Evolutionary conservation across 1,139 yeast species (phyloP).

Genomic region (Scheffersomyces insectosa): DNA sequence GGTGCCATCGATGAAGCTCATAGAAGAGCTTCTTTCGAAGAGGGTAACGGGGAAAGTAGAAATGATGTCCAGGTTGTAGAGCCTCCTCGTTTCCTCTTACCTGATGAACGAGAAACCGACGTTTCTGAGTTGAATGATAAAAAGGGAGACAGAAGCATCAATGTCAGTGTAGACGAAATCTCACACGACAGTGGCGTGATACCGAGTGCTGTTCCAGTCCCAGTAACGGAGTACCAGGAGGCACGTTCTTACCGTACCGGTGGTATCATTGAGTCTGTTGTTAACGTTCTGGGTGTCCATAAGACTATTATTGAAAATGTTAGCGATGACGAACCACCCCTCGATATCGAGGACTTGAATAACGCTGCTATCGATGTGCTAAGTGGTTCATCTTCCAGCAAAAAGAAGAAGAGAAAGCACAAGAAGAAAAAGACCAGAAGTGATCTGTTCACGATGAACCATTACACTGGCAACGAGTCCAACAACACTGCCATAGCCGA

Average conservation of each 20-base stretch:
- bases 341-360: conserved; percentile 5
- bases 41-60: conserved; percentile 1
- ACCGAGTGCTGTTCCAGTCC: conserved; percentile 14
- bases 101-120: conserved; percentile 31
- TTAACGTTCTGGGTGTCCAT: conserved; percentile 80
- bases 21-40: conserved; percentile 13
- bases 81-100: conserved; percentile 18
- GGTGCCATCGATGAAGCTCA: conserved; percentile 47
- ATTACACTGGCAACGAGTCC: conserved; percentile 3
- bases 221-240: conserved; percentile 31
- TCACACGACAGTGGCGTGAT: conserved; percentile 1
- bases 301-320: conserved; percentile 80
- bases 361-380: conserved; percentile 1
- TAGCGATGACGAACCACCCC: conserved; percentile 35
- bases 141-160: conserved; percentile 1
- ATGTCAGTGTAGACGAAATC: background rate
- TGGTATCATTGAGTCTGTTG: conserved; percentile 82
- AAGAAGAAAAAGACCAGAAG: conserved; percentile 12
- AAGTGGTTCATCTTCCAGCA: conserved; percentile 2
- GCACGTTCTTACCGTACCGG: conserved; percentile 53
- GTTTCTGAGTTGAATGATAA: conserved; percentile 23
- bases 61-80: conserved; percentile 4
- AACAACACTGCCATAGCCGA: background rate
- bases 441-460: conserved; percentile 15
- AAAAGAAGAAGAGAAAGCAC: conserved; percentile 3